These are phyloP conservation scores for Aspergillus bombycis DNA, from an alignment of 2,329 filamentous ascomycete genomes.

Conservation along the genomic window DNA sequence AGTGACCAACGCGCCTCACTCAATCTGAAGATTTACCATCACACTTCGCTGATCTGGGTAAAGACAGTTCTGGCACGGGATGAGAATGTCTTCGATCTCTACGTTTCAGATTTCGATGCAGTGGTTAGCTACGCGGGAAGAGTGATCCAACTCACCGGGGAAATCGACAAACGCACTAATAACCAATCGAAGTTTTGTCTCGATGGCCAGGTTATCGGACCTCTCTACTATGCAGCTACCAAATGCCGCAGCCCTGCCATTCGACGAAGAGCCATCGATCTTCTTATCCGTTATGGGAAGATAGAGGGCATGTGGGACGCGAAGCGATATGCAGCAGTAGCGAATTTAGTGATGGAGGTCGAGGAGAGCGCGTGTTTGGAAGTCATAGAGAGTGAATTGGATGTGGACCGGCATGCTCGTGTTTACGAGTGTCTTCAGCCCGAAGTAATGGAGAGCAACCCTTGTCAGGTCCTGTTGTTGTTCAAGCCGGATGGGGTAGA, in stretches of 20 bases:
- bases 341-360: neutral
- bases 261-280: neutral
- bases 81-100: conserved; percentile 1
- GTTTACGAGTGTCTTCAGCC: neutral
- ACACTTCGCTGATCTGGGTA: conserved; percentile 1
- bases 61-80: neutral
- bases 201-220: neutral
- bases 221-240: neutral
- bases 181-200: neutral
- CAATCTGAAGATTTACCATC: neutral
- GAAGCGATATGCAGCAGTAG: neutral
- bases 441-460: neutral
- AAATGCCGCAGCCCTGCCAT: neutral
- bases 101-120: neutral
- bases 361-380: neutral
- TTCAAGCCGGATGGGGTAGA: neutral
- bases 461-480: neutral
- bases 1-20: conserved; percentile 4
- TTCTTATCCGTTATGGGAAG: neutral
- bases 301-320: conserved; percentile 3
- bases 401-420: neutral
- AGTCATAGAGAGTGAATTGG: neutral
- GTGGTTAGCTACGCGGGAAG: neutral
- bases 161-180: neutral
- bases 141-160: neutral